Conservation (phyloP, 371 early-diverging fungal genomes). For the Zancudomyces culisetae region DNA sequence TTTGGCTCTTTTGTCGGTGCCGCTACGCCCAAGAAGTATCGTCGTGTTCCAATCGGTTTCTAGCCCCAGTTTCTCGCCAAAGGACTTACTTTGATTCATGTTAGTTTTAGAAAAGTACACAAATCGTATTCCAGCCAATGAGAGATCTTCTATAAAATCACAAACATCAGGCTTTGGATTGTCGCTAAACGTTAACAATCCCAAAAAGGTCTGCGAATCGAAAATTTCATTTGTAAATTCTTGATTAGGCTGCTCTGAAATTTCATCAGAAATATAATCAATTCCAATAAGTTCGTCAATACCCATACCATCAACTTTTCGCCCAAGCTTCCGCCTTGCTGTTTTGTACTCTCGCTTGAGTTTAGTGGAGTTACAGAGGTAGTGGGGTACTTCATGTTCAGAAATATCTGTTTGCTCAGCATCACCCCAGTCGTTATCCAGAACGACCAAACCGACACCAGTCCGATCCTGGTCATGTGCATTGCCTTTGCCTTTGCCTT, state of each 20-base stretch:
- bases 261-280: slow-evolving; percentile 20
- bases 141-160: slow-evolving; percentile 90
- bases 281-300: background rate
- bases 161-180: slow-evolving; percentile 86
- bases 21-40: slow-evolving; percentile 79
- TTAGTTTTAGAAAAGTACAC: slow-evolving; percentile 84
- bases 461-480: too few relatives aligned
- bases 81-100: slow-evolving; percentile 94
- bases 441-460: background rate
- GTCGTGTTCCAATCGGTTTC: slow-evolving; percentile 98
- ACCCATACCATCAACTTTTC: background rate
- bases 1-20: slow-evolving; percentile 28
- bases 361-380: background rate
- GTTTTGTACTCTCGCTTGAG: background rate
- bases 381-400: background rate
- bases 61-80: slow-evolving; percentile 86
- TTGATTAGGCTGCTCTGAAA: slow-evolving; percentile 34
- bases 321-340: background rate
- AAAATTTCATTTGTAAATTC: slow-evolving; percentile 37
- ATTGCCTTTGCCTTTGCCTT: background rate
- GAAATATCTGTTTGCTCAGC: background rate
- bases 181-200: slow-evolving; percentile 69
- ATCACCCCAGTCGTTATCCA: background rate
- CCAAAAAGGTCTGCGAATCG: slow-evolving; percentile 68
- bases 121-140: slow-evolving; percentile 90